Conservation (phyloP, 2,329 filamentous ascomycete genomes). For the Penicillium sp. region DNA sequence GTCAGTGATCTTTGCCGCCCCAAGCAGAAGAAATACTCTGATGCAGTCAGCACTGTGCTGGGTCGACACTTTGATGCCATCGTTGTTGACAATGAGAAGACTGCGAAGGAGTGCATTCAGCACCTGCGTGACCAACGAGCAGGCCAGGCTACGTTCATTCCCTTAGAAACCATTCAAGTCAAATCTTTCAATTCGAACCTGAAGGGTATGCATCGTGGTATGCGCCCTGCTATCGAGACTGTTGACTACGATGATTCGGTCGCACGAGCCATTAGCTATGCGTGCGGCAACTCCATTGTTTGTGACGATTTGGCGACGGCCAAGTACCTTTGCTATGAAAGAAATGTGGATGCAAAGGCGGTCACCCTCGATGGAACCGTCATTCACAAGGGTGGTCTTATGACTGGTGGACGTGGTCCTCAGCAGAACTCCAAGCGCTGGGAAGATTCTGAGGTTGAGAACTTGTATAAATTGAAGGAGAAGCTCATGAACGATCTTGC, state of each 20-base stretch:
- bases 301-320: constrained; percentile 85
- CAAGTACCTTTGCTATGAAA: constrained; percentile 84
- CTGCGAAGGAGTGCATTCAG: constrained; percentile 87
- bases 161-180: constrained; percentile 95
- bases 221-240: constrained; percentile 87
- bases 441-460: constrained; percentile 85
- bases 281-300: constrained; percentile 91
- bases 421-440: constrained; percentile 77
- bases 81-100: constrained; percentile 92
- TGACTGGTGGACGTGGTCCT: constrained; percentile 88
- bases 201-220: constrained; percentile 81
- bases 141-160: constrained; percentile 88
- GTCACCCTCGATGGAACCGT: constrained; percentile 94
- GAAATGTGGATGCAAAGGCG: constrained; percentile 83
- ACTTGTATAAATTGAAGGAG: constrained; percentile 71
- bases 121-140: constrained; percentile 89
- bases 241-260: constrained; percentile 88
- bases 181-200: constrained; percentile 85
- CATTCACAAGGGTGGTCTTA: constrained; percentile 92
- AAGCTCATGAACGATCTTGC: constrained; percentile 76
- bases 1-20: constrained; percentile 90
- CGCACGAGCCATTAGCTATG: constrained; percentile 90
- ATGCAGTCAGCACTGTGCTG: constrained; percentile 87
- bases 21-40: constrained; percentile 95
- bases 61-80: constrained; percentile 93